Evolutionary conservation across 140 eudicot species (phyloP).

Genomic region (Anethum foeniculum): DNA sequence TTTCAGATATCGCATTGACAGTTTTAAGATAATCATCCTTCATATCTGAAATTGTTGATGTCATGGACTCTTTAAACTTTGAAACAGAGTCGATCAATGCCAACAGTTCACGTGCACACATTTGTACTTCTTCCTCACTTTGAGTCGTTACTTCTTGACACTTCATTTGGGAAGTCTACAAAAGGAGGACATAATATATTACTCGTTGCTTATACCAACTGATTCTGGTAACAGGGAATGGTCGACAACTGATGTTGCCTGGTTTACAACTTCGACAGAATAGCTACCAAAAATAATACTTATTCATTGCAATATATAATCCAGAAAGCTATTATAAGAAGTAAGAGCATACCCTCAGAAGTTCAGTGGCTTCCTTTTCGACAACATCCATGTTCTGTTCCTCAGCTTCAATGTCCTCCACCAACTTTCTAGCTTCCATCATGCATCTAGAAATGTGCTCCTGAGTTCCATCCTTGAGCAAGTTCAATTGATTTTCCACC

Average conservation of each 20-base stretch:
- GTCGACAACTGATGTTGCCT: not conserved
- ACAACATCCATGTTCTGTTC: constrained; percentile 37
- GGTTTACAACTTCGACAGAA: not conserved
- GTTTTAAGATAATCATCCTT: constrained; percentile 40
- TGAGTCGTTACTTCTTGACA: constrained; percentile 34
- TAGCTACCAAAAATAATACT: not conserved
- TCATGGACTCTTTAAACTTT: constrained; percentile 12
- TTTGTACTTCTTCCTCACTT: constrained; percentile 1
- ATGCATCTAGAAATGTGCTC: constrained; percentile 52
- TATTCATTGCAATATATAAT: not conserved
- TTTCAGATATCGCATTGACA: constrained; percentile 34
- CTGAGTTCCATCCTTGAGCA: constrained; percentile 39
- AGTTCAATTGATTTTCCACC: constrained; percentile 41
- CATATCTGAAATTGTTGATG: constrained; percentile 42
- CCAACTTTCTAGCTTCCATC: constrained; percentile 51
- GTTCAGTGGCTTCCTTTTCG: constrained; percentile 67
- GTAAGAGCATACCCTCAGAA: constrained; percentile 47
- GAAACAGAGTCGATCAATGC: constrained; percentile 3
- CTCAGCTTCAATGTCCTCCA: constrained; percentile 40
- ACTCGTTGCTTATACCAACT: not conserved
- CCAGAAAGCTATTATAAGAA: not conserved
- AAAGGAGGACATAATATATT: not conserved
- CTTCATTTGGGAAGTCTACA: constrained; percentile 51
- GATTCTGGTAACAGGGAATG: not conserved
- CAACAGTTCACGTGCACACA: not conserved